Conservation (phyloP, 768 basidiomycete genomes). For the Amanita inopinata region DNA sequence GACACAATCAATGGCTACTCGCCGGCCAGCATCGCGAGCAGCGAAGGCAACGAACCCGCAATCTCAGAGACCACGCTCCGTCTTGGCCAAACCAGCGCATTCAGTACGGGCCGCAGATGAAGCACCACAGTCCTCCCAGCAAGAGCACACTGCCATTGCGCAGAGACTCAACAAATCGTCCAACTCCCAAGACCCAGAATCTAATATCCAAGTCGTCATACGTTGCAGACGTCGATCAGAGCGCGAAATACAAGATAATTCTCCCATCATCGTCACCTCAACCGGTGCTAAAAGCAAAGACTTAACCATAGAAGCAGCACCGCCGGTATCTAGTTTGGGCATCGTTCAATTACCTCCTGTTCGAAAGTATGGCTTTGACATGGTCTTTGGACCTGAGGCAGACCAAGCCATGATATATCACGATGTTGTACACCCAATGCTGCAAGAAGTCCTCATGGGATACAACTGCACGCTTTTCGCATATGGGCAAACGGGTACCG, state of each 20-base stretch:
- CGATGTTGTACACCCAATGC: conserved; percentile 86
- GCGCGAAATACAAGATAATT: conserved; percentile 76
- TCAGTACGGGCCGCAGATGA: conserved; percentile 22
- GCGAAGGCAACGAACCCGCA: conserved; percentile 25
- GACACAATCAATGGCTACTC: conserved; percentile 44
- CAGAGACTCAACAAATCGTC: conserved; percentile 17
- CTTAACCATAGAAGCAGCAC: conserved; percentile 72
- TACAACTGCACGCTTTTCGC: conserved; percentile 98
- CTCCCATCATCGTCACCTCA: conserved; percentile 79
- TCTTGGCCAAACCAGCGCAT: conserved; percentile 32
- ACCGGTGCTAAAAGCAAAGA: conserved; percentile 66
- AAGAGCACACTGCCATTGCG: conserved; percentile 6
- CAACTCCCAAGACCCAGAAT: conserved; percentile 38
- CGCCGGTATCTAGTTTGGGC: conserved; percentile 62
- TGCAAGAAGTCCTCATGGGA: conserved; percentile 88
- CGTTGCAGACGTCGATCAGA: conserved; percentile 82
- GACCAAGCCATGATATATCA: conserved; percentile 92
- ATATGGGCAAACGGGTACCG: conserved; percentile 97
- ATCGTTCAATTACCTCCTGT: conserved; percentile 65
- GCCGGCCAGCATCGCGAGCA: conserved; percentile 46
- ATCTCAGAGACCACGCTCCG: conserved; percentile 36
- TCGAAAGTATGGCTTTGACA: conserved; percentile 87
- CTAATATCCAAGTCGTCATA: conserved; percentile 90
- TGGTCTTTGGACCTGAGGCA: conserved; percentile 94
- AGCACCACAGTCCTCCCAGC: conserved; percentile 7